Percentiles rank a stretch among this genome's conserved stretches.
These are phyloP conservation scores for Mucor piriformis DNA, from an alignment of 371 early-diverging fungal genomes.

Conservation along the genomic window DNA sequence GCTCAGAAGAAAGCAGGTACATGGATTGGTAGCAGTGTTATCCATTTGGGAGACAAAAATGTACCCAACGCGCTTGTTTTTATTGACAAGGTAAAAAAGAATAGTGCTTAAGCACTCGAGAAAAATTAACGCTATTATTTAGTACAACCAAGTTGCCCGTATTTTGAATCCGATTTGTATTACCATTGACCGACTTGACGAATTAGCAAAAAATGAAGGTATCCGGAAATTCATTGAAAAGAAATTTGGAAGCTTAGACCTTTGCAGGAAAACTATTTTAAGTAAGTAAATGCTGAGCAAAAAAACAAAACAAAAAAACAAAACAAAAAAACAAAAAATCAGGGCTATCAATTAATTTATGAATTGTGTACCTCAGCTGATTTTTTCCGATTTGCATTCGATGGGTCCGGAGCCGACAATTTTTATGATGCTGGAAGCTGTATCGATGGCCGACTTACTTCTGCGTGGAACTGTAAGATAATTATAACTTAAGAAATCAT, in stretches of 20 bases:
- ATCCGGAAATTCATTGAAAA: constrained; percentile 66
- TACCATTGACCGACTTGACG: constrained; percentile 75
- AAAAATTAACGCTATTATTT: neutral
- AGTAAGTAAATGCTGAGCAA: constrained; percentile 19
- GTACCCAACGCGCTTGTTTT: constrained; percentile 94
- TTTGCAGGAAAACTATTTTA: constrained; percentile 72
- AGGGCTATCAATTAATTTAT: neutral
- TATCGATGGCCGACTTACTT: constrained; percentile 95
- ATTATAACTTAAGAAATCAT: neutral
- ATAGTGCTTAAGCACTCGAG: neutral
- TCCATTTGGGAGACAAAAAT: constrained; percentile 94
- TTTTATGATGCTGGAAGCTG: constrained; percentile 96
- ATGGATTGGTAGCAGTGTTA: constrained; percentile 95
- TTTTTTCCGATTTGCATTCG: constrained; percentile 95
- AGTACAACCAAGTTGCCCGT: constrained; percentile 94
- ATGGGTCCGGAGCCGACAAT: constrained; percentile 95
- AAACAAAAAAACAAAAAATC: no score
- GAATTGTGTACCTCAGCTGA: constrained; percentile 55
- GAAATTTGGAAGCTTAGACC: constrained; percentile 68
- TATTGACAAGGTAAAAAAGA: constrained; percentile 78
- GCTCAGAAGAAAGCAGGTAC: constrained; percentile 85
- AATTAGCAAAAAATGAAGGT: constrained; percentile 58
- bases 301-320: no score
- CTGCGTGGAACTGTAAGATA: constrained; percentile 88
- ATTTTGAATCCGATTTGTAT: constrained; percentile 88